Percentiles rank a stretch among this genome's conserved stretches.
Evolutionary conservation across 805 yeast species (phyloP).

Genomic region (Metschnikowia anglica): DNA sequence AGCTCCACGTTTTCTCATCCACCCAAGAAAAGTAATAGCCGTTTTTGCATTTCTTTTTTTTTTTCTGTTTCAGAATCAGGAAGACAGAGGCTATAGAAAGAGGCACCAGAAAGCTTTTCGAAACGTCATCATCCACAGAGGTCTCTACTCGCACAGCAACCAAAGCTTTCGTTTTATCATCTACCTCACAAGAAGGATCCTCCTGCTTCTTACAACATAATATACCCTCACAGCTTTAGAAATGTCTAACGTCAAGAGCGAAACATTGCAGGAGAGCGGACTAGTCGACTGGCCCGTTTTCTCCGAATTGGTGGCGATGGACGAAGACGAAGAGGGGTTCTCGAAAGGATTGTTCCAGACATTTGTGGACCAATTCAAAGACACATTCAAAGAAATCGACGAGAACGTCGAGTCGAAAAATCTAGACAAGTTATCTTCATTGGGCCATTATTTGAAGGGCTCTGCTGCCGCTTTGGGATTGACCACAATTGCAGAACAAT

Average conservation of each 20-base stretch:
- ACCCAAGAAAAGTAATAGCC: not conserved
- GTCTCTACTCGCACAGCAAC: not conserved
- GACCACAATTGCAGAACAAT: conserved; percentile 74
- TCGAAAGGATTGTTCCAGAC: conserved; percentile 74
- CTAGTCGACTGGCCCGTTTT: conserved; percentile 87
- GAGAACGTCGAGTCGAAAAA: conserved; percentile 46
- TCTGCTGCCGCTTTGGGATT: conserved; percentile 93
- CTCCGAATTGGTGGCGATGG: conserved; percentile 88
- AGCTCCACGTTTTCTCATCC: too few species aligned
- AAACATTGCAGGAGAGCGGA: conserved; percentile 49
- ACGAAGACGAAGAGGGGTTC: conserved; percentile 94
- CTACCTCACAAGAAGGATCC: too few species aligned
- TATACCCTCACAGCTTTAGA: too few species aligned
- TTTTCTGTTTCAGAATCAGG: too few species aligned
- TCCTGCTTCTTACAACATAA: too few species aligned
- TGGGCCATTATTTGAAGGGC: conserved; percentile 94
- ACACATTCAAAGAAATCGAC: conserved; percentile 73
- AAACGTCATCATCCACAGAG: too few species aligned
- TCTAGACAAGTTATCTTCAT: conserved; percentile 60
- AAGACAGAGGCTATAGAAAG: too few species aligned
- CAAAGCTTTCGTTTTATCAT: not conserved
- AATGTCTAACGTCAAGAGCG: conserved; percentile 19
- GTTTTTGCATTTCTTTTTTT: not conserved
- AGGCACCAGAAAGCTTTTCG: too few species aligned
- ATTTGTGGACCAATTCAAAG: conserved; percentile 84